These are phyloP conservation scores for Fusarium citri DNA, from an alignment of 2,329 filamentous ascomycete genomes.

Conservation along the genomic window DNA sequence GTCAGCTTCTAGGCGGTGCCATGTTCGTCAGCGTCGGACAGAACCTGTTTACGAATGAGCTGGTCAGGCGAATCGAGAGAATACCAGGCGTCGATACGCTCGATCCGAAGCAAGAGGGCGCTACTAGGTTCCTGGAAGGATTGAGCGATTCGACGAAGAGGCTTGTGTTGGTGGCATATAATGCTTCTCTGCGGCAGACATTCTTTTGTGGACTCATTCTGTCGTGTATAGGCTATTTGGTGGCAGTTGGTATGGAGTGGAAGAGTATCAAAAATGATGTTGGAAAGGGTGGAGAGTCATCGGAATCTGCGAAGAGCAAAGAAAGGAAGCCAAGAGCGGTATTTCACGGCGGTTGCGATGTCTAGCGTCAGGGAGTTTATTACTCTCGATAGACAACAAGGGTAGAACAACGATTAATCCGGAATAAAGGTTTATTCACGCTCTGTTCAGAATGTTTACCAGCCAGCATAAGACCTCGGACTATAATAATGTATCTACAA, in stretches of 20 bases:
- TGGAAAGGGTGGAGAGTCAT: background rate
- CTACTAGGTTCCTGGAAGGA: background rate
- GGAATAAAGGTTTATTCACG: too few species aligned
- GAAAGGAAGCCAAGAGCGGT: background rate
- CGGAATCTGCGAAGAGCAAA: background rate
- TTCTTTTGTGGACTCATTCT: conserved; percentile 5
- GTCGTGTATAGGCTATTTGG: background rate
- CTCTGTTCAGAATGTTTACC: too few species aligned
- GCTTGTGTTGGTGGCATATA: conserved; percentile 4
- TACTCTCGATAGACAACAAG: background rate
- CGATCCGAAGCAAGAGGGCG: background rate
- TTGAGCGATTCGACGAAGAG: background rate
- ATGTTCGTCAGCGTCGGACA: conserved; percentile 26
- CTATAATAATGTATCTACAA: too few species aligned
- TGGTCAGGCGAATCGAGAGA: conserved; percentile 1
- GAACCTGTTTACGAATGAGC: conserved; percentile 25
- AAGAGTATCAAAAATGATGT: background rate
- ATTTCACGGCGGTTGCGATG: background rate
- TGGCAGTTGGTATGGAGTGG: background rate
- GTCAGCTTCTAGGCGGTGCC: conserved; percentile 57
- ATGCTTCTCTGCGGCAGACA: background rate
- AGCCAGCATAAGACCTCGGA: too few species aligned
- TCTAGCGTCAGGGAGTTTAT: background rate
- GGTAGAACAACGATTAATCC: background rate
- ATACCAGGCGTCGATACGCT: background rate